phyloP scores from a whole-genome alignment of 2,329 filamentous ascomycete genomes.

The Aspergillus aculeatinus region DNA sequence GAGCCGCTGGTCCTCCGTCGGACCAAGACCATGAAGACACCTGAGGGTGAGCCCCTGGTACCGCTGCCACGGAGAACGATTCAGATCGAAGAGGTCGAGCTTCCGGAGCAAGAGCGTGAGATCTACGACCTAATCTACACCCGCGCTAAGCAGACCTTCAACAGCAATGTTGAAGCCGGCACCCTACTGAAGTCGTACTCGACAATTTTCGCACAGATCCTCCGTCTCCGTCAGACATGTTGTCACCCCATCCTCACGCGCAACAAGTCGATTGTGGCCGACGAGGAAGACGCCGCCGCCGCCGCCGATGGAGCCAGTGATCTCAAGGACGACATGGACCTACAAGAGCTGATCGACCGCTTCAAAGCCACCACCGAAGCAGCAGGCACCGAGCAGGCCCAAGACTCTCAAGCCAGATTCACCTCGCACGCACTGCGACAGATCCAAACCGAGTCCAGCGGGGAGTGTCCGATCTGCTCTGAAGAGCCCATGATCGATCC shows the following conservation, averaged over 20 bases:
- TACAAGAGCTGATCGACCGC: conserved; percentile 77
- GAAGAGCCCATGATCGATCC: conserved; percentile 96
- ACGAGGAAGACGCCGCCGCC: conserved; percentile 79
- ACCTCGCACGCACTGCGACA: conserved; percentile 84
- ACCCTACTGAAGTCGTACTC: conserved; percentile 95
- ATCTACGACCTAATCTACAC: conserved; percentile 91
- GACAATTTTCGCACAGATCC: conserved; percentile 93
- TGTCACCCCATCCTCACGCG: conserved; percentile 89
- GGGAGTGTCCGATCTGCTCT: conserved; percentile 90
- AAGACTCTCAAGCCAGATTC: conserved; percentile 68
- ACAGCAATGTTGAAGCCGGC: conserved; percentile 82
- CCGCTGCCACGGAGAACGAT: conserved; percentile 77
- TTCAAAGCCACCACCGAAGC: conserved; percentile 71
- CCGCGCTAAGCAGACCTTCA: conserved; percentile 79
- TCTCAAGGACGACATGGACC: conserved; percentile 92
- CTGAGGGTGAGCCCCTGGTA: conserved; percentile 77
- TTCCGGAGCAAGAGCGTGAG: conserved; percentile 79
- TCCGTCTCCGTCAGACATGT: conserved; percentile 88
- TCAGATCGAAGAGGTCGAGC: conserved; percentile 81
- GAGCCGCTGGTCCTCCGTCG: conserved; percentile 92
- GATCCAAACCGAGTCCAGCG: conserved; percentile 83
- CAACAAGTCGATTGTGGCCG: conserved; percentile 78
- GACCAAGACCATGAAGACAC: conserved; percentile 98
- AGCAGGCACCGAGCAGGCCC: conserved; percentile 45
- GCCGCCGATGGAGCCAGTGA: conserved; percentile 77